Evolutionary conservation across 129 eudicot species (phyloP).

Genomic region (Heracleum sosnowskyi): DNA sequence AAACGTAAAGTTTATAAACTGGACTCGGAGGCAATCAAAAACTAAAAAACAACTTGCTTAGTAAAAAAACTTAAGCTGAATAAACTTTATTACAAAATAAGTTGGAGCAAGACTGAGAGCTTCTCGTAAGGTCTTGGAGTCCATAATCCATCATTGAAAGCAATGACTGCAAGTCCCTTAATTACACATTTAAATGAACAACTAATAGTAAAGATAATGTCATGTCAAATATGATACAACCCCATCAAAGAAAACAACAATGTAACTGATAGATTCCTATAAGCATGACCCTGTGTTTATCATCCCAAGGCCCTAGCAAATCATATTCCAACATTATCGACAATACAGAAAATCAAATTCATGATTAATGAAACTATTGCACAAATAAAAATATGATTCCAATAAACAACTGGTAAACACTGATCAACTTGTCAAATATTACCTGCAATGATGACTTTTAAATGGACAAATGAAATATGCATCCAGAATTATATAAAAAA

Average conservation of each 20-base stretch:
- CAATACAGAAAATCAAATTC: too few species aligned
- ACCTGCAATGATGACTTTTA: too few species aligned
- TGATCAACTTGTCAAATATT: too few species aligned
- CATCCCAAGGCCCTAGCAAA: neutral
- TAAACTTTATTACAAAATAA: conserved; percentile 78
- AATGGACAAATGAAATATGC: too few species aligned
- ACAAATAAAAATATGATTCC: too few species aligned
- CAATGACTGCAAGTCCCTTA: conserved; percentile 76
- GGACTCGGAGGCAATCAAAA: neutral
- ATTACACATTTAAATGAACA: neutral
- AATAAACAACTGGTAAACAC: too few species aligned
- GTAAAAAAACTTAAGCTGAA: conserved; percentile 48
- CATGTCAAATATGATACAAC: neutral
- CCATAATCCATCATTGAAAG: conserved; percentile 47
- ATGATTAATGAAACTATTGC: too few species aligned
- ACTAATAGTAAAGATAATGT: neutral
- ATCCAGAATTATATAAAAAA: too few species aligned
- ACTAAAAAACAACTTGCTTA: neutral
- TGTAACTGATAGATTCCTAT: neutral
- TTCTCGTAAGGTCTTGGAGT: conserved; percentile 52
- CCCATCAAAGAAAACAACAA: neutral
- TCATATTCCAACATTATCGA: too few species aligned
- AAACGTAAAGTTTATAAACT: too few species aligned
- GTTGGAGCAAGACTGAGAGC: conserved; percentile 96
- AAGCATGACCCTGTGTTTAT: neutral